phyloP scores from a whole-genome alignment of 1,284 basidiomycete genomes.

The Papiliotrema nemorosa region DNA sequence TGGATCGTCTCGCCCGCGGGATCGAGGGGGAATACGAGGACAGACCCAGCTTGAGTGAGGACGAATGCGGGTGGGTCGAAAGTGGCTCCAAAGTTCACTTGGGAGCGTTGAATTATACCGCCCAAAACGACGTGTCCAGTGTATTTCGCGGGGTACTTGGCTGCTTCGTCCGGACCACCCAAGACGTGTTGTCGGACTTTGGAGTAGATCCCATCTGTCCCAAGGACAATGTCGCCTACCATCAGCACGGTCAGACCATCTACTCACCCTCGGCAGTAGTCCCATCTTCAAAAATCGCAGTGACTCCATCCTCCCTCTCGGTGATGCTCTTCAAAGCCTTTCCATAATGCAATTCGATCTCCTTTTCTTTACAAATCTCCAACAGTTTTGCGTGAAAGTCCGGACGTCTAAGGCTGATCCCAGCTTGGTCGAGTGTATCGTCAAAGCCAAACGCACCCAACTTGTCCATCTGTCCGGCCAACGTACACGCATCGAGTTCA shows the following conservation, averaged over 20 bases:
- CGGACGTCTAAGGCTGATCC: slow-evolving; percentile 19
- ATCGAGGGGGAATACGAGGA: slow-evolving; percentile 28
- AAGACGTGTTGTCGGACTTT: slow-evolving; percentile 22
- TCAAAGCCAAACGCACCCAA: slow-evolving; percentile 18
- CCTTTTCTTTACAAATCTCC: slow-evolving; percentile 8
- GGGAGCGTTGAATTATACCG: slow-evolving; percentile 13
- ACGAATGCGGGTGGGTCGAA: slow-evolving; percentile 23
- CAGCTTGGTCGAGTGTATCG: slow-evolving; percentile 10
- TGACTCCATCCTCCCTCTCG: slow-evolving; percentile 19
- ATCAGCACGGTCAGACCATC: not conserved
- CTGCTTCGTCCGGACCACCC: slow-evolving; percentile 11
- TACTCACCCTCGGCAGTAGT: not conserved
- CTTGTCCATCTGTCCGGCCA: slow-evolving; percentile 11
- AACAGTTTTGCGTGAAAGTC: slow-evolving; percentile 18
- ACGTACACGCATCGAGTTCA: slow-evolving; percentile 6
- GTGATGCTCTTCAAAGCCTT: slow-evolving; percentile 10
- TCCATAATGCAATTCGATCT: slow-evolving; percentile 15
- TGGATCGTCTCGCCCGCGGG: slow-evolving; percentile 14
- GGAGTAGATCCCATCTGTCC: slow-evolving; percentile 24
- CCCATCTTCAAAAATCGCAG: slow-evolving; percentile 17
- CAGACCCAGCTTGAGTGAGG: slow-evolving; percentile 19
- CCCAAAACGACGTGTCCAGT: slow-evolving; percentile 13
- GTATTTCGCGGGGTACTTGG: slow-evolving; percentile 14
- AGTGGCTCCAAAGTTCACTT: slow-evolving; percentile 1
- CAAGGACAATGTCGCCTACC: slow-evolving; percentile 24